phyloP scores from a whole-genome alignment of 225 moss, liverwort and hornwort species.

The Sphagnum contortum region DNA sequence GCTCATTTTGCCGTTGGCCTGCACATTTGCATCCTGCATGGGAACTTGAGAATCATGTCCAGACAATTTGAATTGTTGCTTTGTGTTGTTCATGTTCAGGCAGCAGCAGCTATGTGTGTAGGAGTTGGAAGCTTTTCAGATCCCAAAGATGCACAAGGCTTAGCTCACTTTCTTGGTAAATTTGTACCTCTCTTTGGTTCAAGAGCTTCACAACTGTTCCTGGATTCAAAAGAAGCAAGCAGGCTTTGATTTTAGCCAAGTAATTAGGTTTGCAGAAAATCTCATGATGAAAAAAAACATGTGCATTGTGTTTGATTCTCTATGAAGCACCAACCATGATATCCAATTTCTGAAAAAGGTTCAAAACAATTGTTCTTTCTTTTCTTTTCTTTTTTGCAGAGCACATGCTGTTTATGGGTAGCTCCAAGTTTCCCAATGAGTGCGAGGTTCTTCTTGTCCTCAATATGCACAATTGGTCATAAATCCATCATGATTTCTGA shows the following conservation, averaged over 20 bases:
- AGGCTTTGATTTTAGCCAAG: no score
- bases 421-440: slow-evolving; percentile 48
- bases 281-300: no score
- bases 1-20: neutral
- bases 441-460: slow-evolving; percentile 23
- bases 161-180: slow-evolving; percentile 61
- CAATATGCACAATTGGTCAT: no score
- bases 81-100: slow-evolving; percentile 14
- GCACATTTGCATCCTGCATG: neutral
- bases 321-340: no score
- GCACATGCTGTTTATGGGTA: slow-evolving; percentile 61
- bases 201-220: no score
- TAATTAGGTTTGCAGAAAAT: neutral
- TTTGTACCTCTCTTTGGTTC: neutral
- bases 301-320: no score
- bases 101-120: slow-evolving; percentile 63
- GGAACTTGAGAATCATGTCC: neutral
- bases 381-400: slow-evolving; percentile 15
- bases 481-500: no score
- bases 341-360: no score
- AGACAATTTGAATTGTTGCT: no score
- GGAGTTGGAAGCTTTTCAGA: slow-evolving; percentile 58
- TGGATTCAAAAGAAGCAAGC: no score
- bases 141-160: slow-evolving; percentile 39
- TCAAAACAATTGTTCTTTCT: no score